Conservation (phyloP, 805 yeast species). For the Metschnikowia vanudenii region DNA sequence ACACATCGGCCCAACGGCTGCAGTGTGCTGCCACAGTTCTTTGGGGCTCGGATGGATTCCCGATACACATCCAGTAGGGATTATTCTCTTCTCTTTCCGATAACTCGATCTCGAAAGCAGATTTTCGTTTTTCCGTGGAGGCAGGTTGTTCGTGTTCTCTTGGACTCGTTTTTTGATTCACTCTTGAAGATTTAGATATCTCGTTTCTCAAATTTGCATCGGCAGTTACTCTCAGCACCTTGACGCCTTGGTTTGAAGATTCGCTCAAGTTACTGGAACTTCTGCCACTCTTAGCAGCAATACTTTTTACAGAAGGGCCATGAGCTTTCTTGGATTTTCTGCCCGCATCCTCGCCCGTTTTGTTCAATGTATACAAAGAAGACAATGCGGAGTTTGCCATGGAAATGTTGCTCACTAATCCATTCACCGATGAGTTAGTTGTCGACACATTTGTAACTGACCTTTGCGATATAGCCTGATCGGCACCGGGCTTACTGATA, state of each 20-base stretch:
- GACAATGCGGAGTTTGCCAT: conserved; percentile 37
- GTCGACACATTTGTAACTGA: conserved; percentile 30
- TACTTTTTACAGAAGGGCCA: not conserved
- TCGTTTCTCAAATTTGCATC: conserved; percentile 10
- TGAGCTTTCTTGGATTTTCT: not conserved
- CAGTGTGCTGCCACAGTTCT: conserved; percentile 22
- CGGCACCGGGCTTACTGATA: not conserved
- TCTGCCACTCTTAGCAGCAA: not conserved
- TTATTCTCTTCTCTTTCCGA: conserved; percentile 16
- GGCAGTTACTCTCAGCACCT: conserved; percentile 9
- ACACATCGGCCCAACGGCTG: conserved; percentile 90
- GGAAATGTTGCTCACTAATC: conserved; percentile 34
- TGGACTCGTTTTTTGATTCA: not conserved
- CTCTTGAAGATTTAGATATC: conserved; percentile 2
- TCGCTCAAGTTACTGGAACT: conserved; percentile 6
- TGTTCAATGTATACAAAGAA: conserved; percentile 37
- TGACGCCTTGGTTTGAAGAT: conserved; percentile 1
- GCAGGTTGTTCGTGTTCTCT: conserved; percentile 1
- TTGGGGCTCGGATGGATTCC: conserved; percentile 70
- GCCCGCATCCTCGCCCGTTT: conserved; percentile 16
- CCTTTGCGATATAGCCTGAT: conserved; percentile 4
- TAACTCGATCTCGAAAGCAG: conserved; percentile 13
- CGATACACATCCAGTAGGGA: conserved; percentile 35
- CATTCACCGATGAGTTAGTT: conserved; percentile 35
- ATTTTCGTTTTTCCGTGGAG: conserved; percentile 10